These are phyloP conservation scores for Vitis rotundifolia DNA, from an alignment of 164 flowering plant species.

Conservation along the genomic window DNA sequence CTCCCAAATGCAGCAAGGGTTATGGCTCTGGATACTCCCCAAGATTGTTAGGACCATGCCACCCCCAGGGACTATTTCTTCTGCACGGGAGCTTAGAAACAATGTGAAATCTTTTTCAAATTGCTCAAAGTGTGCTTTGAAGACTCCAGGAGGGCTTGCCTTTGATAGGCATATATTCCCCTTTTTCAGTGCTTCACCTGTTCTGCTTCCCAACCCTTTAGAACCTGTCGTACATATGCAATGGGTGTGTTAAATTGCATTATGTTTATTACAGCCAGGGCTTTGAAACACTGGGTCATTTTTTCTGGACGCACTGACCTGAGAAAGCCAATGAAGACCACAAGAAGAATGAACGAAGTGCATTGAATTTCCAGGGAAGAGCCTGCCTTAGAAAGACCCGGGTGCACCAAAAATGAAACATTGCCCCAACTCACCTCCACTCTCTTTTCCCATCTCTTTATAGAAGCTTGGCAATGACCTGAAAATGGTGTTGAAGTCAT, in stretches of 20 bases:
- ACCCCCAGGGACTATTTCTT: slow-evolving; percentile 18
- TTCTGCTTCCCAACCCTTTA: not conserved
- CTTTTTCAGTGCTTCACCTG: slow-evolving; percentile 9
- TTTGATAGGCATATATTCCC: slow-evolving; percentile 14
- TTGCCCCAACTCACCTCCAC: not conserved
- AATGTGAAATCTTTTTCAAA: slow-evolving; percentile 17
- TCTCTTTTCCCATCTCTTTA: not conserved
- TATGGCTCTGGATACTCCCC: slow-evolving; percentile 2
- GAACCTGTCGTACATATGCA: slow-evolving; percentile 2
- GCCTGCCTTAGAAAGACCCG: slow-evolving; percentile 23
- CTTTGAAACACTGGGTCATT: too few relatives aligned
- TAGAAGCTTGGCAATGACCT: slow-evolving; percentile 13
- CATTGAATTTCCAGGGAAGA: slow-evolving; percentile 12
- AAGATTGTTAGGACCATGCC: slow-evolving; percentile 16
- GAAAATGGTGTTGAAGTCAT: slow-evolving; percentile 27
- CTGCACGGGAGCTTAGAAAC: slow-evolving; percentile 9
- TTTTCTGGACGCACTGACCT: slow-evolving; percentile 1
- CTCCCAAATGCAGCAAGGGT: slow-evolving; percentile 2
- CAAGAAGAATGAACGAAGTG: slow-evolving; percentile 26
- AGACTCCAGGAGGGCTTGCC: slow-evolving; percentile 12
- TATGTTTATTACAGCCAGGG: too few relatives aligned
- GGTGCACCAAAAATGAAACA: slow-evolving; percentile 16
- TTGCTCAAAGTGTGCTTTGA: slow-evolving; percentile 10
- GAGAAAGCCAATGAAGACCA: slow-evolving; percentile 16
- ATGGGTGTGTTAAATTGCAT: too few relatives aligned